These are phyloP conservation scores for Eleusine indica DNA, from an alignment of 176 grass and related monocot genomes.

Conservation along the genomic window DNA sequence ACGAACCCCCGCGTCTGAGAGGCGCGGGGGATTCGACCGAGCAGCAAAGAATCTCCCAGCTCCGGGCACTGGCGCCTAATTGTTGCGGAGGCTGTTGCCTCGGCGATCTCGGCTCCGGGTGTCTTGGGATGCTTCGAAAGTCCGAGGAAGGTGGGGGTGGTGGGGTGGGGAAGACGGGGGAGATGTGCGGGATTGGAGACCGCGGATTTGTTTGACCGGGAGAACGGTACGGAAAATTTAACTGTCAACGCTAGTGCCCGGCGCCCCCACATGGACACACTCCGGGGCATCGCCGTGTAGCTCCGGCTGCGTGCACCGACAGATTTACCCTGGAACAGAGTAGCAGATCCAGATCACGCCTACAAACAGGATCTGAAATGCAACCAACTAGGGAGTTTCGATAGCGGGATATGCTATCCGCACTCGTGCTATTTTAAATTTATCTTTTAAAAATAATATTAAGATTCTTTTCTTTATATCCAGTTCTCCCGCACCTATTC, in stretches of 20 bases:
- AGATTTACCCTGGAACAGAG: not conserved
- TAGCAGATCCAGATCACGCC: not conserved
- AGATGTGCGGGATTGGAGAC: not conserved
- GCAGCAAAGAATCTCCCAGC: not conserved
- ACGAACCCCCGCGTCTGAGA: constrained; percentile 10
- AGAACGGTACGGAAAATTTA: not conserved
- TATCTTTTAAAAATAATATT: too few species aligned
- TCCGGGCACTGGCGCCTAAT: not conserved
- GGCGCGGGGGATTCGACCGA: not conserved
- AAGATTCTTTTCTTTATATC: too few species aligned
- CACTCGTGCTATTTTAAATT: too few species aligned
- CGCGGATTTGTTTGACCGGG: constrained; percentile 28
- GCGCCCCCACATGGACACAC: not conserved
- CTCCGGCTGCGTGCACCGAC: not conserved
- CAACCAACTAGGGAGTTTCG: too few species aligned
- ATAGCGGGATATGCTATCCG: too few species aligned
- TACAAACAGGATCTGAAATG: not conserved
- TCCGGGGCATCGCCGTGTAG: not conserved
- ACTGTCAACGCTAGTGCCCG: not conserved
- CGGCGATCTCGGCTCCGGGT: constrained; percentile 18
- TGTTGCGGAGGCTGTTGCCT: not conserved
- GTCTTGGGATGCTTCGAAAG: not conserved
- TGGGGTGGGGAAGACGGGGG: not conserved
- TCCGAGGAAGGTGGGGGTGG: not conserved
- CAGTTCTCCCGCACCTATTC: too few species aligned